Evolutionary conservation across 1,284 basidiomycete species (phyloP).

Genomic region (Austroboletus niveus): DNA sequence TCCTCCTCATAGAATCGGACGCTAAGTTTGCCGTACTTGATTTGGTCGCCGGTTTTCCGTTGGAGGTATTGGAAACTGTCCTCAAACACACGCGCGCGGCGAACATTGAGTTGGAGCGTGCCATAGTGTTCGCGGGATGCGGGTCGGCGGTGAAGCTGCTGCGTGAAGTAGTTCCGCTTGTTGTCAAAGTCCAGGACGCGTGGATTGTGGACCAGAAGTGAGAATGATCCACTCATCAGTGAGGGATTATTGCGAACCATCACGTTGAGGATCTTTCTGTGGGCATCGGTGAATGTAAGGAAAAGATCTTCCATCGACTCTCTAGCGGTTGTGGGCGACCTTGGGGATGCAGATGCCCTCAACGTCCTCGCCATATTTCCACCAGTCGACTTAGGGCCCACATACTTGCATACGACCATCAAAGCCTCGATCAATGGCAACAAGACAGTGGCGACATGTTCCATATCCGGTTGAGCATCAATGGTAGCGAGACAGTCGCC

Average conservation of each 20-base stretch:
- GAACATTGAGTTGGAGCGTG: constrained; percentile 89
- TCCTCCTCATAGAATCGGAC: constrained; percentile 98
- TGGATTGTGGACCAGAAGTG: constrained; percentile 92
- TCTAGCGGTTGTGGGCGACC: constrained; percentile 60
- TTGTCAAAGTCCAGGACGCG: constrained; percentile 99
- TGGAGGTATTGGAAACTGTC: constrained; percentile 95
- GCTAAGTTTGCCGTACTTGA: constrained; percentile 97
- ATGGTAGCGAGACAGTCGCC: constrained; percentile 83
- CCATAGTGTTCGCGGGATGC: constrained; percentile 78
- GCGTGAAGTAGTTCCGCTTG: constrained; percentile 98
- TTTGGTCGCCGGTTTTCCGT: constrained; percentile 89
- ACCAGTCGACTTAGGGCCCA: constrained; percentile 57
- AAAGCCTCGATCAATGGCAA: constrained; percentile 91
- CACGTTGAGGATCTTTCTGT: constrained; percentile 92
- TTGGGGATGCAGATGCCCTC: constrained; percentile 62
- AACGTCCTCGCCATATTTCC: constrained; percentile 45
- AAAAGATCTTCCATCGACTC: constrained; percentile 88
- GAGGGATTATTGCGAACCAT: constrained; percentile 99
- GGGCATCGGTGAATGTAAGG: constrained; percentile 90
- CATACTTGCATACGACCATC: constrained; percentile 99
- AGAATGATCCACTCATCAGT: constrained; percentile 97
- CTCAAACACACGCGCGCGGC: constrained; percentile 92
- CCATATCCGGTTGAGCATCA: constrained; percentile 76
- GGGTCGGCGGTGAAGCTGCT: constrained; percentile 89
- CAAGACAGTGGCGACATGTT: constrained; percentile 87